Evolutionary conservation across 1,139 yeast genomes (phyloP).

Genomic region (Suhomyces bribrorum): DNA sequence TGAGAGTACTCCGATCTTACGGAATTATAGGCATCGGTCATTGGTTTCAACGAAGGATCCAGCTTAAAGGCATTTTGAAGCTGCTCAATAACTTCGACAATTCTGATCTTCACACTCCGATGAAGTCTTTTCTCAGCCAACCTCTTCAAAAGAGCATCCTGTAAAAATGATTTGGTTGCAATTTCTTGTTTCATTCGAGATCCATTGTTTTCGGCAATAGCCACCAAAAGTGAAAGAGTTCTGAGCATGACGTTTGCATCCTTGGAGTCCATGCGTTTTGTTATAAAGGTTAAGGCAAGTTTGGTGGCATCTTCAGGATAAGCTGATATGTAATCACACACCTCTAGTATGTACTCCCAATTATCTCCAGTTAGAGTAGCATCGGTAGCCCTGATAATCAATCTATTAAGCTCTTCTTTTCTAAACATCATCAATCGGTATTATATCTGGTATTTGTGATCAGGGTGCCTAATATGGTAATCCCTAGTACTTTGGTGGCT

Average conservation of each 20-base stretch:
- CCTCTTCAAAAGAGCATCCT: constrained; percentile 51
- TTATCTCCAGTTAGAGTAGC: constrained; percentile 79
- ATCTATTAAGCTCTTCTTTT: constrained; percentile 17
- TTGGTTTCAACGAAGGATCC: constrained; percentile 76
- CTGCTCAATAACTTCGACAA: constrained; percentile 69
- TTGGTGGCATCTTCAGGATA: constrained; percentile 67
- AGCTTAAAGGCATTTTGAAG: constrained; percentile 55
- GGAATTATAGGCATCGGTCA: constrained; percentile 60
- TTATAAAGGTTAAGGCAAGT: constrained; percentile 52
- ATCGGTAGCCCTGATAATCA: constrained; percentile 72
- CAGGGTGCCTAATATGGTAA: too few species aligned
- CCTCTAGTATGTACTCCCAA: constrained; percentile 81
- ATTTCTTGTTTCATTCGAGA: constrained; percentile 81
- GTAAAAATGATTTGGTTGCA: constrained; percentile 68
- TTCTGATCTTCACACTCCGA: constrained; percentile 61
- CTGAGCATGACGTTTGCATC: constrained; percentile 85
- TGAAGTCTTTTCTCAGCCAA: constrained; percentile 63
- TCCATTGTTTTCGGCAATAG: constrained; percentile 93
- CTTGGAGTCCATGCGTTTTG: constrained; percentile 53
- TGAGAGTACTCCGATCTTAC: constrained; percentile 47
- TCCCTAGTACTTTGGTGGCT: too few species aligned
- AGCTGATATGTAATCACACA: constrained; percentile 74
- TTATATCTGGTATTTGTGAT: too few species aligned
- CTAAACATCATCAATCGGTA: too few species aligned
- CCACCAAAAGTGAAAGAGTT: constrained; percentile 66